These are phyloP conservation scores for Cryptosporidium ryanae DNA, from an alignment of 169 alveolate genomes.

Conservation along the genomic window DNA sequence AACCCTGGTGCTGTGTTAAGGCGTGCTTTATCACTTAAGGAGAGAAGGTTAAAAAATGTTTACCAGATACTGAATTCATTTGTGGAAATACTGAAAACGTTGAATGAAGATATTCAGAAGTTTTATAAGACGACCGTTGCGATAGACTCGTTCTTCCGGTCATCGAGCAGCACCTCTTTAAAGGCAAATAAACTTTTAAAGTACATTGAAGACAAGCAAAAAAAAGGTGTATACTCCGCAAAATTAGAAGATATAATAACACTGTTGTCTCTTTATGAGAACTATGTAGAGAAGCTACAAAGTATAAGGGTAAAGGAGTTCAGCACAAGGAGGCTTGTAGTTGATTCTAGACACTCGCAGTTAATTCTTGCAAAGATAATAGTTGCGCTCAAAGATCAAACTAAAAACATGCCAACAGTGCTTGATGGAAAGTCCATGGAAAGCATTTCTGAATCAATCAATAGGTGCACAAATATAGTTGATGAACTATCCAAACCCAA, in stretches of 20 bases:
- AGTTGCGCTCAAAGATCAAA: conserved; percentile 42
- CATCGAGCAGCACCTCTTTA: conserved; percentile 25
- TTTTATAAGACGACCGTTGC: conserved; percentile 30
- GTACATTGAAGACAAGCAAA: conserved; percentile 52
- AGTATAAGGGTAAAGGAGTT: conserved; percentile 39
- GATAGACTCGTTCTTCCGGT: conserved; percentile 43
- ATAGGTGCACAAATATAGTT: conserved; percentile 47
- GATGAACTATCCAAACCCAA: conserved; percentile 43
- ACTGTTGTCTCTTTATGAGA: conserved; percentile 38
- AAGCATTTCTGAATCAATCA: conserved; percentile 24
- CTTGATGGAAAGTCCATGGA: conserved; percentile 27
- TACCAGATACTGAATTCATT: conserved; percentile 41
- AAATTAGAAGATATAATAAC: conserved; percentile 40
- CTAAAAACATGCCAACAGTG: conserved; percentile 15
- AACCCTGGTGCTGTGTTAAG: conserved; percentile 56
- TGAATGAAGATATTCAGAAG: conserved; percentile 56
- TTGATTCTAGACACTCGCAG: conserved; percentile 46
- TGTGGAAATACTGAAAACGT: conserved; percentile 17
- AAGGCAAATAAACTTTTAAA: conserved; percentile 55
- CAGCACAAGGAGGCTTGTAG: conserved; percentile 27
- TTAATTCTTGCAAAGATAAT: conserved; percentile 69
- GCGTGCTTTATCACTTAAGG: conserved; percentile 44
- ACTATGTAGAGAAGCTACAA: conserved; percentile 45
- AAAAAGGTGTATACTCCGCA: conserved; percentile 55
- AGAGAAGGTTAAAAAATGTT: conserved; percentile 31